phyloP scores from a whole-genome alignment of 148 eudicot species.

The Polygonum aviculare region DNA sequence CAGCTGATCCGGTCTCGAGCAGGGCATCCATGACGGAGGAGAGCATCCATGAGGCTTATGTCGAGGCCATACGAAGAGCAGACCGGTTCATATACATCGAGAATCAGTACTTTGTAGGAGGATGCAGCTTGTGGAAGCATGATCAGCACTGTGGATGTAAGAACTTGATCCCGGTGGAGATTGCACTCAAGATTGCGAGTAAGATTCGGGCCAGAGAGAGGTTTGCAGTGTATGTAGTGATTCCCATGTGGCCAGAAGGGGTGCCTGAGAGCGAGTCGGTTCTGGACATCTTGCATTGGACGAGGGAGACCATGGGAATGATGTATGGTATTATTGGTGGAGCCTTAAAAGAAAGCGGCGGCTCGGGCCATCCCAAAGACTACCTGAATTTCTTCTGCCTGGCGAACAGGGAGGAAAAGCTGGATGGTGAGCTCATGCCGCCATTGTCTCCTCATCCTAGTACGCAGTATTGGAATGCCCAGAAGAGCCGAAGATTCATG shows the following conservation, averaged over 20 bases:
- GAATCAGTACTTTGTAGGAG: slow-evolving; percentile 84
- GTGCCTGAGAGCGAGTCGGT: slow-evolving; percentile 69
- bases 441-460: slow-evolving; percentile 58
- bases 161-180: slow-evolving; percentile 81
- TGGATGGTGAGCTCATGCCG: slow-evolving; percentile 61
- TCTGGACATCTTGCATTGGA: slow-evolving; percentile 84
- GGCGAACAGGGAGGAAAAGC: slow-evolving; percentile 66
- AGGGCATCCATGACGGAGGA: slow-evolving; percentile 32
- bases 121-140: slow-evolving; percentile 68
- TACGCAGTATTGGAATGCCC: slow-evolving; percentile 70
- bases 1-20: slow-evolving; percentile 42
- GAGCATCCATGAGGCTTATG: slow-evolving; percentile 81
- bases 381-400: slow-evolving; percentile 89
- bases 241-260: slow-evolving; percentile 99
- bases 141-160: slow-evolving; percentile 67
- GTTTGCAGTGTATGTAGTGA: slow-evolving; percentile 64
- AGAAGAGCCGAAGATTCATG: slow-evolving; percentile 81
- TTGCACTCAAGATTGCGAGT: slow-evolving; percentile 64
- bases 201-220: slow-evolving; percentile 75
- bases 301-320: slow-evolving; percentile 73
- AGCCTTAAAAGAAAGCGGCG: slow-evolving; percentile 57
- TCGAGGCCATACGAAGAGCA: slow-evolving; percentile 75
- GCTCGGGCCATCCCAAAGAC: slow-evolving; percentile 57
- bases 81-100: slow-evolving; percentile 79
- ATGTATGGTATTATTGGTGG: slow-evolving; percentile 73